A percentile compares a stretch with the other conserved stretches of the same genome.
Evolutionary conservation across 495 filamentous ascomycete genomes (phyloP).

Genomic region (Chaetomidium leptoderma): DNA sequence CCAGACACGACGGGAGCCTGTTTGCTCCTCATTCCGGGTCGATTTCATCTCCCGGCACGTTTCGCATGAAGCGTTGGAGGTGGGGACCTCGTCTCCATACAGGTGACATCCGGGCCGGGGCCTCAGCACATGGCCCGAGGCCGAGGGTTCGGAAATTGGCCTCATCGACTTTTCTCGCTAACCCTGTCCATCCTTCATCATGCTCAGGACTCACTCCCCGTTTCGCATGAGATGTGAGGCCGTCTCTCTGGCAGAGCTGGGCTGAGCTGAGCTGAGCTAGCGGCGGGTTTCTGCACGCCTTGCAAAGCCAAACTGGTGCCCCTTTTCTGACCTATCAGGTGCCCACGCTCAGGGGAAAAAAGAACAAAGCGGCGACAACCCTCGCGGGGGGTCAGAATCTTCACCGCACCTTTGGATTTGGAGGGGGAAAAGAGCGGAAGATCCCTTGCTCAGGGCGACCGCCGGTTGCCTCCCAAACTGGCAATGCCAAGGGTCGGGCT

Average conservation of each 20-base stretch:
- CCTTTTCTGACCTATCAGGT: slow-evolving; percentile 4
- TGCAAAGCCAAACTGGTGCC: background rate
- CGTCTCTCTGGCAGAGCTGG: slow-evolving; percentile 3
- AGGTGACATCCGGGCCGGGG: slow-evolving; percentile 15
- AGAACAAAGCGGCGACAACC: slow-evolving; percentile 5
- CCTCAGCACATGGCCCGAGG: slow-evolving; percentile 19
- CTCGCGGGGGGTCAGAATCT: slow-evolving; percentile 6
- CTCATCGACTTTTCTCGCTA: slow-evolving; percentile 16
- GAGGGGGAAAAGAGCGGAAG: background rate
- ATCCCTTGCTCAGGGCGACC: slow-evolving; percentile 15
- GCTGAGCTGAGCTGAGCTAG: too few relatives aligned
- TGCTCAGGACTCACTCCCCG: background rate
- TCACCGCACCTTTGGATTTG: slow-evolving; percentile 27
- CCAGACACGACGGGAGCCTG: background rate
- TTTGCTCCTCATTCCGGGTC: slow-evolving; percentile 9
- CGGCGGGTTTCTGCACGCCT: background rate
- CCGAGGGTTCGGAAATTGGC: slow-evolving; percentile 30
- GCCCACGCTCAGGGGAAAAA: background rate
- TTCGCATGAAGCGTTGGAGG: slow-evolving; percentile 19
- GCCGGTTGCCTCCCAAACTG: slow-evolving; percentile 5
- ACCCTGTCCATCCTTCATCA: slow-evolving; percentile 1
- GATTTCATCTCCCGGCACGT: slow-evolving; percentile 9
- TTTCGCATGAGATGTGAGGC: slow-evolving; percentile 11
- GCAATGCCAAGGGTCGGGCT: slow-evolving; percentile 13
- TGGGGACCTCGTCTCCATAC: slow-evolving; percentile 19